These are phyloP conservation scores for Mycena leptocephala DNA, from an alignment of 768 basidiomycete species.

Conservation along the genomic window DNA sequence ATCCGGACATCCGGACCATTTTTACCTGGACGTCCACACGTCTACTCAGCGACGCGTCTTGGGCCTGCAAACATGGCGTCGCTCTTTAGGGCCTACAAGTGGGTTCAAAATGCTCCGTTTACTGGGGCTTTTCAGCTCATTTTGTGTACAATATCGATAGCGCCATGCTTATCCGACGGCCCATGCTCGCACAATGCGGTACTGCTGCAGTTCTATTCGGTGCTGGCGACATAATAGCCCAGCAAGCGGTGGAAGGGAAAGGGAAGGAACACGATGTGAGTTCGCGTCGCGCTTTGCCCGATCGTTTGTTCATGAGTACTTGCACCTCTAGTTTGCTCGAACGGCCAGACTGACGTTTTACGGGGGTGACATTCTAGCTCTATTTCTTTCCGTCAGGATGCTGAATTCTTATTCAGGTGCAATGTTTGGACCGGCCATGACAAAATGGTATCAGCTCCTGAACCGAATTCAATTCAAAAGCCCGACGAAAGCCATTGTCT, in stretches of 20 bases:
- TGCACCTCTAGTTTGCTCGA: constrained; percentile 62
- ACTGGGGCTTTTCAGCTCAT: neutral
- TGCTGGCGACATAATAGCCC: constrained; percentile 86
- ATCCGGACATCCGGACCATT: too few species aligned
- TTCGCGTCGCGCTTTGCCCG: constrained; percentile 31
- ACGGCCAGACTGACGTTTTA: constrained; percentile 81
- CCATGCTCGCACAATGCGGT: constrained; percentile 74
- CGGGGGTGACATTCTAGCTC: constrained; percentile 65
- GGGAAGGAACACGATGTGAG: constrained; percentile 85
- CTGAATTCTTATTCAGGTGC: constrained; percentile 56
- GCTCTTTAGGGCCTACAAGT: constrained; percentile 62
- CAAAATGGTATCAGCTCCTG: constrained; percentile 86
- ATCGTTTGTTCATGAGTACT: neutral
- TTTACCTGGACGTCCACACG: too few species aligned
- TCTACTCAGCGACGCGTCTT: neutral
- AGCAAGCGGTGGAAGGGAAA: constrained; percentile 85
- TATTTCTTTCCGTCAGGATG: neutral
- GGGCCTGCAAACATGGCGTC: constrained; percentile 57
- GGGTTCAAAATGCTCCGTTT: constrained; percentile 32
- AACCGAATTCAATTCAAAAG: constrained; percentile 79
- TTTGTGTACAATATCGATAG: constrained; percentile 51
- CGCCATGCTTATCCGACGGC: constrained; percentile 72
- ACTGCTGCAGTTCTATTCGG: constrained; percentile 82
- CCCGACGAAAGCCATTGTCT: constrained; percentile 71
- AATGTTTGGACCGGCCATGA: constrained; percentile 87